Conservation (phyloP, 1,284 basidiomycete genomes). For the Mycena citricolor region DNA sequence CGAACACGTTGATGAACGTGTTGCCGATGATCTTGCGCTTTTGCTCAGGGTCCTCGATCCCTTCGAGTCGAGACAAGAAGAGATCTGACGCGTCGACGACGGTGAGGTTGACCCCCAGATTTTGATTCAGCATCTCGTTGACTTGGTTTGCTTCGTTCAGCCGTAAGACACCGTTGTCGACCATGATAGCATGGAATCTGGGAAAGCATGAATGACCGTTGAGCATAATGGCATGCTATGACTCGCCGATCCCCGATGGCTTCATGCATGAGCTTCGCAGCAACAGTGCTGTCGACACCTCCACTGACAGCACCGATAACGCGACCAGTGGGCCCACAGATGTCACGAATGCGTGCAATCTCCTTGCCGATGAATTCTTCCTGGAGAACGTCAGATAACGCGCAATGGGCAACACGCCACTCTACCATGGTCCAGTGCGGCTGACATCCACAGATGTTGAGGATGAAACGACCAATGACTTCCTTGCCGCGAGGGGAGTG, state of each 20-base stretch:
- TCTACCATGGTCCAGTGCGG: constrained; percentile 95
- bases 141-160: constrained; percentile 92
- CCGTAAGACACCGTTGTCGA: constrained; percentile 97
- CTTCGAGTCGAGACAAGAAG: constrained; percentile 88
- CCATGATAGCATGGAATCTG: constrained; percentile 99
- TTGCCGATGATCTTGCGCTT: constrained; percentile 99
- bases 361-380: constrained; percentile 99
- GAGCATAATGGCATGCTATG: not conserved
- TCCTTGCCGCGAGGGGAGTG: constrained; percentile 91
- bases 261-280: constrained; percentile 99
- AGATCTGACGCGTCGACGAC: constrained; percentile 95
- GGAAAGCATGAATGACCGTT: constrained; percentile 1
- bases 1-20: constrained; percentile 98
- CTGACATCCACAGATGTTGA: constrained; percentile 82
- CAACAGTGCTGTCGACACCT: constrained; percentile 97
- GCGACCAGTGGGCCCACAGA: constrained; percentile 92
- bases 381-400: constrained; percentile 38
- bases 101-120: constrained; percentile 95
- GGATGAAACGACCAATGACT: constrained; percentile 87
- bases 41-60: constrained; percentile 93
- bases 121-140: constrained; percentile 90
- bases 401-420: constrained; percentile 7
- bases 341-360: constrained; percentile 90
- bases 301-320: constrained; percentile 98
- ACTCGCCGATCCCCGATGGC: constrained; percentile 92